Evolutionary conservation across 495 filamentous ascomycete genomes (phyloP).

Genomic region (Pseudotulostoma volvatum): DNA sequence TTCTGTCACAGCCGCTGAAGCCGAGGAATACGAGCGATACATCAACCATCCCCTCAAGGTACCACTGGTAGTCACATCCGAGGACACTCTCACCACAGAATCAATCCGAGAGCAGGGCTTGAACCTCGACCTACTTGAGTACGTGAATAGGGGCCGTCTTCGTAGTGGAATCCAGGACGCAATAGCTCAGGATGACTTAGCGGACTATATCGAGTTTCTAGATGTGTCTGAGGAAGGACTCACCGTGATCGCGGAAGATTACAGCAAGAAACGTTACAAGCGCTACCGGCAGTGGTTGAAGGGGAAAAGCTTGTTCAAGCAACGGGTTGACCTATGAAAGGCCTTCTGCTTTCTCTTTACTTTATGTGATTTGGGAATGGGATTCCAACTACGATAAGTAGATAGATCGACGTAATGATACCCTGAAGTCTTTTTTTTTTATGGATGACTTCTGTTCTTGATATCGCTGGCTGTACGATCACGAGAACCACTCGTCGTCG

Average conservation of each 20-base stretch:
- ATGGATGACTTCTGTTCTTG: not conserved
- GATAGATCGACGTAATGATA: not conserved
- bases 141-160: slow-evolving; percentile 37
- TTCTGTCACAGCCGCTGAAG: slow-evolving; percentile 52
- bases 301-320: slow-evolving; percentile 88
- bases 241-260: slow-evolving; percentile 73
- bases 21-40: slow-evolving; percentile 79
- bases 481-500: slow-evolving; percentile 5
- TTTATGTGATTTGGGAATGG: no score
- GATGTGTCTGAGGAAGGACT: slow-evolving; percentile 64
- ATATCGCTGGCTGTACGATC: not conserved
- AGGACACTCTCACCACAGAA: slow-evolving; percentile 30
- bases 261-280: slow-evolving; percentile 82
- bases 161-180: slow-evolving; percentile 12
- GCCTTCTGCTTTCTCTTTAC: not conserved
- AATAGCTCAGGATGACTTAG: slow-evolving; percentile 47
- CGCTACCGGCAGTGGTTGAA: slow-evolving; percentile 87
- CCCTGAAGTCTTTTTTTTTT: not conserved
- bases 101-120: slow-evolving; percentile 25
- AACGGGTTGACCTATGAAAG: slow-evolving; percentile 47
- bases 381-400: no score
- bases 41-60: slow-evolving; percentile 80
- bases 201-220: slow-evolving; percentile 60
- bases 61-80: slow-evolving; percentile 68
- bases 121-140: slow-evolving; percentile 56